These are phyloP conservation scores for Penicillium macrosclerotiorum DNA, from an alignment of 495 filamentous ascomycete species.

Conservation along the genomic window DNA sequence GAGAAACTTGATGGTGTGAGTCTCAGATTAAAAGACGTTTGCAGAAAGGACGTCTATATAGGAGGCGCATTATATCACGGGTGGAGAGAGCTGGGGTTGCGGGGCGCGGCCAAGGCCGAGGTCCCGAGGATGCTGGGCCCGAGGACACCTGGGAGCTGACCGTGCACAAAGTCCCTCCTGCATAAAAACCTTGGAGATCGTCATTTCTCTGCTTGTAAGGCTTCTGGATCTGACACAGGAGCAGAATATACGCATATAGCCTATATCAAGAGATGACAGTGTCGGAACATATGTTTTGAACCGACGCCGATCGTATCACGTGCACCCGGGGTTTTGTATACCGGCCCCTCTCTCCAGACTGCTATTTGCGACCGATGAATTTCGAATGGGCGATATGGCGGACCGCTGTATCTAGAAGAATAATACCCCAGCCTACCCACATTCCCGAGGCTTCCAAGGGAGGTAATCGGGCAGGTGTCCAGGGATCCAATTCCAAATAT, in stretches of 20 bases:
- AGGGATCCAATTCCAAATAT: background rate
- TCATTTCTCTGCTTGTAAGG: background rate
- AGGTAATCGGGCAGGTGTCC: conserved; percentile 2
- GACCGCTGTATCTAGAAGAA: background rate
- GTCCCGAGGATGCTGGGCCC: conserved; percentile 24
- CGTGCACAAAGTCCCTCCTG: conserved; percentile 15
- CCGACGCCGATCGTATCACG: background rate
- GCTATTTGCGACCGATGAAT: too few relatives aligned
- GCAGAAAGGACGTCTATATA: background rate
- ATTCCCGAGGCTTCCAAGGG: conserved; percentile 3
- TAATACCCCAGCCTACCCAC: background rate
- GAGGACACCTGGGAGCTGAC: conserved; percentile 4
- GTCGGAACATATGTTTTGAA: background rate
- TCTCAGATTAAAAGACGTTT: conserved; percentile 1
- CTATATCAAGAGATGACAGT: background rate
- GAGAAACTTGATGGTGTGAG: background rate
- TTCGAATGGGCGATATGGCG: too few relatives aligned
- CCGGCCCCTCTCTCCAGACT: too few relatives aligned
- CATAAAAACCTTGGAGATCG: conserved; percentile 8
- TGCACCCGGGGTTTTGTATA: background rate
- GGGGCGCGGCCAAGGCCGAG: conserved; percentile 24
- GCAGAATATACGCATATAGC: too few relatives aligned
- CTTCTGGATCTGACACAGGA: too few relatives aligned
- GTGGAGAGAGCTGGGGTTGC: conserved; percentile 15
- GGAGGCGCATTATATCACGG: conserved; percentile 4